These are phyloP conservation scores for Podospora pseudopauciseta DNA, from an alignment of 495 filamentous ascomycete species.

Conservation along the genomic window DNA sequence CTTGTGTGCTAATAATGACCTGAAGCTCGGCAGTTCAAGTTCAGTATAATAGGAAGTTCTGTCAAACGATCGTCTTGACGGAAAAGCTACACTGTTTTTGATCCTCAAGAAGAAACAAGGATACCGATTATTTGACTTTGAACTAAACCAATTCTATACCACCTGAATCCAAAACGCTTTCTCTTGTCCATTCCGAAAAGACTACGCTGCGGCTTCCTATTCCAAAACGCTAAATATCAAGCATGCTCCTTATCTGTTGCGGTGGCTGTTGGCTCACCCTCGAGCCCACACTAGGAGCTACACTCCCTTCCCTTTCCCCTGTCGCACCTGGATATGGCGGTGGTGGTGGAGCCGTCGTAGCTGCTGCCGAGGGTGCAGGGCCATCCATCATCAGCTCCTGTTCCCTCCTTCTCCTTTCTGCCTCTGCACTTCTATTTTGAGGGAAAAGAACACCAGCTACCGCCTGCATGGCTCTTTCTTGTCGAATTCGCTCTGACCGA, in stretches of 20 bases:
- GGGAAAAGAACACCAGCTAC: constrained; percentile 41
- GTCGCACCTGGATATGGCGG: constrained; percentile 28
- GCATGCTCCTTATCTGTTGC: constrained; percentile 54
- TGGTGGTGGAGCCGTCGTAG: constrained; percentile 10
- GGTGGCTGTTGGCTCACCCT: constrained; percentile 36
- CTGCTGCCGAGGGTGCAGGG: constrained; percentile 15
- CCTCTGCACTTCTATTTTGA: constrained; percentile 2
- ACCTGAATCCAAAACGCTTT: too few species aligned
- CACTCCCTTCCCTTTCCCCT: constrained; percentile 29
- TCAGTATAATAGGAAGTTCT: too few species aligned
- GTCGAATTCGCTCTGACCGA: constrained; percentile 32
- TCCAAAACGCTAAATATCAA: constrained; percentile 44
- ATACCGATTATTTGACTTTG: too few species aligned
- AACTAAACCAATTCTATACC: too few species aligned
- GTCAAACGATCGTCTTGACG: too few species aligned
- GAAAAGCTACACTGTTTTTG: too few species aligned
- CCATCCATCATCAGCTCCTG: constrained; percentile 33
- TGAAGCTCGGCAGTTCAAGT: too few species aligned
- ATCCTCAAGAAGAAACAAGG: too few species aligned
- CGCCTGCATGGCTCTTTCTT: constrained; percentile 34
- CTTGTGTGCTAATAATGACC: too few species aligned
- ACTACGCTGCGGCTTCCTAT: neutral
- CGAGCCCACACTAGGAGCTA: constrained; percentile 29
- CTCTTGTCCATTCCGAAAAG: too few species aligned
- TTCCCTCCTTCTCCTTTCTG: constrained; percentile 16